phyloP scores from a whole-genome alignment of 805 yeast genomes.

The Pichia cephalocereana region DNA sequence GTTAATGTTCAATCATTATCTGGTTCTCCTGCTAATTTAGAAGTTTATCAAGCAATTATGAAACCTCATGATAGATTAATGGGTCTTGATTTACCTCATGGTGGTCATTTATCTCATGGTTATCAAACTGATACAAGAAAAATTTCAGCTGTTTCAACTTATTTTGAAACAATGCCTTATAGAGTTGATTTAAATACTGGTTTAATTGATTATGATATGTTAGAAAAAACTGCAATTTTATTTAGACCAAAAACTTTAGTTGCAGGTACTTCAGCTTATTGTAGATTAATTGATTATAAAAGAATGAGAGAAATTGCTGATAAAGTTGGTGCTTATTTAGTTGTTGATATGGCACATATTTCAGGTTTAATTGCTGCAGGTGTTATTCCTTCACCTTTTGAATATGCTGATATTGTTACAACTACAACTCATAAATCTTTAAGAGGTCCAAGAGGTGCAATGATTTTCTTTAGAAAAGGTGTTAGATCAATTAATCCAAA shows the following conservation, averaged over 20 bases:
- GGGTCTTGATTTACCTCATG: conserved; percentile 98
- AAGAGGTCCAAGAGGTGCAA: conserved; percentile 99
- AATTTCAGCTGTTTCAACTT: conserved; percentile 92
- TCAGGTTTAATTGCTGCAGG: conserved; percentile 95
- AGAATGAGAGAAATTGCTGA: conserved; percentile 96
- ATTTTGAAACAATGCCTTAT: conserved; percentile 98
- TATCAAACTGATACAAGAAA: conserved; percentile 91
- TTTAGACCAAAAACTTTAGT: conserved; percentile 95
- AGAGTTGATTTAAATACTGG: conserved; percentile 90
- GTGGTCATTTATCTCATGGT: conserved; percentile 98
- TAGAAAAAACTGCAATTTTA: conserved; percentile 81
- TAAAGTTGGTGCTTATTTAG: conserved; percentile 91
- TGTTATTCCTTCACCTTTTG: conserved; percentile 93
- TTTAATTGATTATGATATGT: conserved; percentile 88
- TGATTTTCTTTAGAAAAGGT: conserved; percentile 98
- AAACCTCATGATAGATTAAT: conserved; percentile 93
- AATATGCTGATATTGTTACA: conserved; percentile 94
- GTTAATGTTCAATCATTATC: conserved; percentile 94
- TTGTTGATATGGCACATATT: conserved; percentile 98
- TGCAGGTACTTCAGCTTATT: conserved; percentile 98
- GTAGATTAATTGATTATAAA: conserved; percentile 92
- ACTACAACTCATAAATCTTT: conserved; percentile 98
- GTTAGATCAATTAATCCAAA: conserved; percentile 77
- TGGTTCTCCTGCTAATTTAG: conserved; percentile 97
- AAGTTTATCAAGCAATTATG: conserved; percentile 92